Conservation (phyloP, 1,284 basidiomycete species). For the Ganoderma sp. region DNA sequence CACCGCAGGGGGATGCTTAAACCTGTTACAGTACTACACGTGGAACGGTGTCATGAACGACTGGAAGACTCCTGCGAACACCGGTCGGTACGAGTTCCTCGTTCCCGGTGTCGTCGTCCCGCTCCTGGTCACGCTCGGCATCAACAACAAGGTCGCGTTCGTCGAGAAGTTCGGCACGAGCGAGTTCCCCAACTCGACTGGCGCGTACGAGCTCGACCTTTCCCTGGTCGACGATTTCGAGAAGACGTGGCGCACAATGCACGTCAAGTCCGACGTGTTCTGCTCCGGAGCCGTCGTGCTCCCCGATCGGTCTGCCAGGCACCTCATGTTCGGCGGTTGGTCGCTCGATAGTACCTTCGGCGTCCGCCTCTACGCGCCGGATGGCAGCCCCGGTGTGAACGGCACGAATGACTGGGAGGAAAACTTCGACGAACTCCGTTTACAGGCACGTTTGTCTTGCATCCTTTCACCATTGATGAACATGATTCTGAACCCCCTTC, state of each 20-base stretch:
- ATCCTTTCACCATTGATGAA: background rate
- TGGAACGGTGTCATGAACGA: constrained; percentile 64
- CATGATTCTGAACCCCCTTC: background rate
- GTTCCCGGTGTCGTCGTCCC: constrained; percentile 69
- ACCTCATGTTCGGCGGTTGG: constrained; percentile 76
- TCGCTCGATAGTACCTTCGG: constrained; percentile 68
- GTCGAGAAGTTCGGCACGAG: constrained; percentile 67
- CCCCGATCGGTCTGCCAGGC: constrained; percentile 71
- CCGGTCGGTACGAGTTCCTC: constrained; percentile 72
- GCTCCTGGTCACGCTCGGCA: constrained; percentile 72
- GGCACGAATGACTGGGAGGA: constrained; percentile 75
- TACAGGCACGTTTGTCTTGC: constrained; percentile 50
- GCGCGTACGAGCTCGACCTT: constrained; percentile 77
- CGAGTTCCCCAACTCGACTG: constrained; percentile 68
- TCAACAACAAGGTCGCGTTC: constrained; percentile 80
- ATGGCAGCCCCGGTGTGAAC: constrained; percentile 62
- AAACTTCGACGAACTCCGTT: constrained; percentile 52
- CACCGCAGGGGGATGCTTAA: background rate
- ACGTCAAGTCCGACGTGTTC: constrained; percentile 76
- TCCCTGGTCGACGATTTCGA: constrained; percentile 59
- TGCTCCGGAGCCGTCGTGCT: constrained; percentile 75
- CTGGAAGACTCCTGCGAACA: constrained; percentile 69
- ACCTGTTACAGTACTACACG: constrained; percentile 46
- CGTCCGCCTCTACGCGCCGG: constrained; percentile 67
- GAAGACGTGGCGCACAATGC: constrained; percentile 73